A percentile compares a stretch with the other conserved stretches of the same genome.
Conservation (phyloP, 1,284 basidiomycete species). For the Cystobasidium pallidum region DNA sequence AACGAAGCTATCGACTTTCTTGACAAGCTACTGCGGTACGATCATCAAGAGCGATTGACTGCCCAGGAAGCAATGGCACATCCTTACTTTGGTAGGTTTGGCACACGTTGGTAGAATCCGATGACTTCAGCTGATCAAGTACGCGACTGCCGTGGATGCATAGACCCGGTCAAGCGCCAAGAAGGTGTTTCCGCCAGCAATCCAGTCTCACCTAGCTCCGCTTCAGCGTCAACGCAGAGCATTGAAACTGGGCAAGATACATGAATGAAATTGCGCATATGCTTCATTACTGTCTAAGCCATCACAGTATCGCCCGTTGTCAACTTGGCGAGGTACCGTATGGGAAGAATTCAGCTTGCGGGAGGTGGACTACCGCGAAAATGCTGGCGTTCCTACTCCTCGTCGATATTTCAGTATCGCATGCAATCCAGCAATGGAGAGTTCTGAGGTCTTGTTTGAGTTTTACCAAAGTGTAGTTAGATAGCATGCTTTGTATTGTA, state of each 20-base stretch:
- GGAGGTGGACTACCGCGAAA: no score
- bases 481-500: background rate
- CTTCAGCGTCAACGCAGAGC: conserved; percentile 22
- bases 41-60: conserved; percentile 94
- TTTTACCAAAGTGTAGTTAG: background rate
- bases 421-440: background rate
- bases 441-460: background rate
- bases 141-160: background rate
- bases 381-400: no score
- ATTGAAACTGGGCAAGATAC: conserved; percentile 25
- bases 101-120: background rate
- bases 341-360: no score
- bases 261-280: background rate
- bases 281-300: no score
- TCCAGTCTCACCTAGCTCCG: conserved; percentile 15
- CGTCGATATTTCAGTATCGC: background rate
- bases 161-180: conserved; percentile 30
- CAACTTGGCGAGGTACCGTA: no score
- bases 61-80: conserved; percentile 87
- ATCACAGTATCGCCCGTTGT: no score
- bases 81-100: conserved; percentile 67
- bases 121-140: background rate
- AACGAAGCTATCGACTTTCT: conserved; percentile 92
- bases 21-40: conserved; percentile 92
- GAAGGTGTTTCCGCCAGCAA: conserved; percentile 14